Conservation (phyloP, 83 land plant species). For the Diphasiastrum complanatum region DNA sequence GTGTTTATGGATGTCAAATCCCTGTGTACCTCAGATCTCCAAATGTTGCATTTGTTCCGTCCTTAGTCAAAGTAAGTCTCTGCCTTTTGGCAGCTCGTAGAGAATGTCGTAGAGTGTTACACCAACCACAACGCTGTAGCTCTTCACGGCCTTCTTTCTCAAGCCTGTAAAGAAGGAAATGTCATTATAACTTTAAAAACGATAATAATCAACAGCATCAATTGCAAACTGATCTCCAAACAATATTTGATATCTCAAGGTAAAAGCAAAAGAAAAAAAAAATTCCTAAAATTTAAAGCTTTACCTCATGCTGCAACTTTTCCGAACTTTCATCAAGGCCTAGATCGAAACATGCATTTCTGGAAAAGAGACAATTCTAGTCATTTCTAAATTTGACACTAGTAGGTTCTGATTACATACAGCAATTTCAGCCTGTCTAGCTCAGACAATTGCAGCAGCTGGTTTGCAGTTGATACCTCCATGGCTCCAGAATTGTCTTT, state of each 20-base stretch:
- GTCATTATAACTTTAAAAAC: neutral
- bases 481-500: too few species aligned
- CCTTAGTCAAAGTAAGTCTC: constrained; percentile 9
- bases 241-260: too few species aligned
- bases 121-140: constrained; percentile 33
- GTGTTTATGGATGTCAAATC: neutral
- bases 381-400: too few species aligned
- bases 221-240: neutral
- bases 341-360: neutral
- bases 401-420: constrained; percentile 7
- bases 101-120: constrained; percentile 26
- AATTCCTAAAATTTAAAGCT: neutral
- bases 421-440: constrained; percentile 16
- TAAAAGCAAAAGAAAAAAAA: neutral
- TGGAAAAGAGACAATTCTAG: too few species aligned
- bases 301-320: neutral
- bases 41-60: neutral
- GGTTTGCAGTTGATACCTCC: constrained; percentile 9
- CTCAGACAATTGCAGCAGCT: constrained; percentile 12
- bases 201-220: neutral
- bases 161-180: constrained; percentile 23
- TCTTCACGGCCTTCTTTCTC: constrained; percentile 30
- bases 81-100: constrained; percentile 25
- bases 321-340: neutral
- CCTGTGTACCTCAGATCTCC: neutral